Percentiles rank a stretch among this genome's conserved stretches.
Evolutionary conservation across 306 rosid species (phyloP).

Genomic region (Medicago lupulina): DNA sequence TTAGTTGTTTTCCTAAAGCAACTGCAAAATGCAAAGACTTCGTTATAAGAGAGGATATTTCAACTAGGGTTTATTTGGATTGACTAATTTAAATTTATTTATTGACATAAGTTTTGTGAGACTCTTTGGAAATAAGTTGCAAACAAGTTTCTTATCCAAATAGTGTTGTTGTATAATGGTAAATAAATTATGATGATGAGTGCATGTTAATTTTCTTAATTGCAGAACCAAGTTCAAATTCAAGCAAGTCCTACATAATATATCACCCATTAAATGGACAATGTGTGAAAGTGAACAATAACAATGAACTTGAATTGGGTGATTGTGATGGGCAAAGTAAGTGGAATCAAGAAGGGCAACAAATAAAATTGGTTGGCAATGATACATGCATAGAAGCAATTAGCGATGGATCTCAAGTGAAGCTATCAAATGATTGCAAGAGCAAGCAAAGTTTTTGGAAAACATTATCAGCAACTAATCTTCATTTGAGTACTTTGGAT

Average conservation of each 20-base stretch:
- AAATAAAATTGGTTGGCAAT: conserved; percentile 25
- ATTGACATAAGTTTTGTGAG: too few relatives aligned
- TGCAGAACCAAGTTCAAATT: conserved; percentile 48
- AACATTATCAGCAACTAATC: conserved; percentile 34
- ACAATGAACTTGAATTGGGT: conserved; percentile 36
- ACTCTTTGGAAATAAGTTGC: too few relatives aligned
- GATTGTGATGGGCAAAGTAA: conserved; percentile 33
- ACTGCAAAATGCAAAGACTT: too few relatives aligned
- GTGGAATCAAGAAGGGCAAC: conserved; percentile 42
- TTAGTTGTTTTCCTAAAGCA: too few relatives aligned
- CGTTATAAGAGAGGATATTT: too few relatives aligned
- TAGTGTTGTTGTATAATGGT: not conserved
- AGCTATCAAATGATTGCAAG: conserved; percentile 38
- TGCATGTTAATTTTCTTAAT: not conserved
- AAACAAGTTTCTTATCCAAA: too few relatives aligned
- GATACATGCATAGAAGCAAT: conserved; percentile 39
- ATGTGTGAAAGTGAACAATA: conserved; percentile 40
- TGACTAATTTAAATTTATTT: too few relatives aligned
- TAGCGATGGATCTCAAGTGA: conserved; percentile 29
- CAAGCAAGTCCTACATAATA: conserved; percentile 37
- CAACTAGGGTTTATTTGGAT: too few relatives aligned
- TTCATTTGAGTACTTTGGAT: conserved; percentile 45
- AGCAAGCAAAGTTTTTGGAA: conserved; percentile 44
- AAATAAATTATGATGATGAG: not conserved
- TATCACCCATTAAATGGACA: conserved; percentile 42